Evolutionary conservation across 2,329 filamentous ascomycete genomes (phyloP).

Genomic region (Fusarium avenaceum): DNA sequence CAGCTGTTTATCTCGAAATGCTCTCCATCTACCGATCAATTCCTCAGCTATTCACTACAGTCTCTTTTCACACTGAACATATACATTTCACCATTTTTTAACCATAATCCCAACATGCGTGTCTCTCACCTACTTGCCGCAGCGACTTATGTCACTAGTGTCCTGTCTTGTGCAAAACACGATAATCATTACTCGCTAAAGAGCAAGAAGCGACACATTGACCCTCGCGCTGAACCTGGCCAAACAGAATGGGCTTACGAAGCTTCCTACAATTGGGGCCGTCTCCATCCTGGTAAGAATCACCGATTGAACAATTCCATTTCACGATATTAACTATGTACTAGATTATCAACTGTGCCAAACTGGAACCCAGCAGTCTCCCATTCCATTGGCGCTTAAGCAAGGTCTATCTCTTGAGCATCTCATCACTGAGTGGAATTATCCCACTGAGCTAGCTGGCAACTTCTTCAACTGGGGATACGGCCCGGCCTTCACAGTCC

Average conservation of each 20-base stretch:
- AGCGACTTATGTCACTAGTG: background rate
- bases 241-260: conserved; percentile 38
- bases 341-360: conserved; percentile 38
- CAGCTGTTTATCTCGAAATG: background rate
- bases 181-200: conserved; percentile 31
- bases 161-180: conserved; percentile 23
- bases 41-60: background rate
- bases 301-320: rapidly evolving
- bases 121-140: conserved; percentile 8
- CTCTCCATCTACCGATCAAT: background rate
- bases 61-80: too few relatives aligned
- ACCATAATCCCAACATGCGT: conserved; percentile 4
- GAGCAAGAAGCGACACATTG: conserved; percentile 30
- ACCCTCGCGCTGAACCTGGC: conserved; percentile 15
- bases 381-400: conserved; percentile 36
- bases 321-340: background rate
- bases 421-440: conserved; percentile 19
- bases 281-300: conserved; percentile 22
- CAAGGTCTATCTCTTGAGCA: conserved; percentile 38
- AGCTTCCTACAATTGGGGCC: conserved; percentile 38
- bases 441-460: conserved; percentile 17
- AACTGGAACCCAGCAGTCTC: conserved; percentile 38
- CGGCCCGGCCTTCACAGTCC: conserved; percentile 34
- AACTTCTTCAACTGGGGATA: conserved; percentile 44
- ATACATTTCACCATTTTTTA: too few relatives aligned